Conservation (phyloP, 805 yeast genomes). For the Saturnispora silvae region DNA sequence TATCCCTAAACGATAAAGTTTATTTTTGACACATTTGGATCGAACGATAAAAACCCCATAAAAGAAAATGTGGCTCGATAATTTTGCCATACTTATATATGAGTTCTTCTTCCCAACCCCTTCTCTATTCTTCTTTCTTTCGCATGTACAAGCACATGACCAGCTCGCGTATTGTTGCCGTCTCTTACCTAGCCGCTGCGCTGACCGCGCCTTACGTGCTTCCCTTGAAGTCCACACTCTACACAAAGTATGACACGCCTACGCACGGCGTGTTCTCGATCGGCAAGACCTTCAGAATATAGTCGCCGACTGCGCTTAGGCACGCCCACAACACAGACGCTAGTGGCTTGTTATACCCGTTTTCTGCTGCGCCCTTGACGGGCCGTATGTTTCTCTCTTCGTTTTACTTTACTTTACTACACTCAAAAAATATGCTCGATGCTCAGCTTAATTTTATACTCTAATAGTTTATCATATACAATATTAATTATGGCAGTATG, state of each 20-base stretch:
- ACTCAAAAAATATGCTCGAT: neutral
- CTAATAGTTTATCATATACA: neutral
- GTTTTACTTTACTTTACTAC: neutral
- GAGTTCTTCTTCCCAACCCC: no score
- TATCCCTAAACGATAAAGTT: no score
- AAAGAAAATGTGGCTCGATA: no score
- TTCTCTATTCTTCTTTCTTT: no score
- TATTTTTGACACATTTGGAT: no score
- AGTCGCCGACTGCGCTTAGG: neutral
- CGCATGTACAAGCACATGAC: no score
- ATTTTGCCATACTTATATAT: no score
- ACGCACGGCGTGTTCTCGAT: slow-evolving; percentile 22
- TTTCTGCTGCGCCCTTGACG: neutral
- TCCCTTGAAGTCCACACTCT: slow-evolving; percentile 23
- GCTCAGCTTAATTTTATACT: neutral
- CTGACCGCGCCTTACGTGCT: slow-evolving; percentile 27
- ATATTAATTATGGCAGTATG: neutral
- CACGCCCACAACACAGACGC: neutral
- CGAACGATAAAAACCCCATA: no score
- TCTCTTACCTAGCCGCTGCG: slow-evolving; percentile 25
- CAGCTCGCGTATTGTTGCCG: slow-evolving; percentile 17
- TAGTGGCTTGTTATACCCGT: neutral
- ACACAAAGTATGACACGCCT: slow-evolving; percentile 11
- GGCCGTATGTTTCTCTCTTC: neutral
- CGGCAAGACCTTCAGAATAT: slow-evolving; percentile 25